Evolutionary conservation across 169 alveolate species (phyloP).

Genomic region (Plasmodium gaboni): DNA sequence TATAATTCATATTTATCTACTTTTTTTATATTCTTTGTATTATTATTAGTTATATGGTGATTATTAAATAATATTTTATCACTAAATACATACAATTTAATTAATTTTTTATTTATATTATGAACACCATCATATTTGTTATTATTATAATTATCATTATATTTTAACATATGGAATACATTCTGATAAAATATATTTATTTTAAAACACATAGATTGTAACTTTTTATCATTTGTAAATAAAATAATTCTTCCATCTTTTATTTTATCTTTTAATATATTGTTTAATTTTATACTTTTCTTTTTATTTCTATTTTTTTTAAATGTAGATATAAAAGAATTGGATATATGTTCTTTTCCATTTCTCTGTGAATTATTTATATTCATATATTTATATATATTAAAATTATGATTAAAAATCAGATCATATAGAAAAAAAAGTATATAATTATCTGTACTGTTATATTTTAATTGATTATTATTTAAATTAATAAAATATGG

Average conservation of each 20-base stretch:
- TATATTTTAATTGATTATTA: neutral
- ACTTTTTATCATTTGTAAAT: constrained; percentile 5
- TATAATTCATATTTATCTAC: neutral
- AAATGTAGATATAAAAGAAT: neutral
- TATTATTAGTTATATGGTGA: neutral
- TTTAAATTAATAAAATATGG: neutral
- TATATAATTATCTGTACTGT: neutral
- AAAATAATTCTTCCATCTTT: constrained; percentile 1
- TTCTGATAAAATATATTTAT: constrained; percentile 2
- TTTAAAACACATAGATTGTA: constrained; percentile 2
- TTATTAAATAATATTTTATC: neutral
- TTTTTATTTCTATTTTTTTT: neutral
- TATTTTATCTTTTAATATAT: neutral
- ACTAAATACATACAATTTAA: neutral
- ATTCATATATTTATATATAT: too few species aligned
- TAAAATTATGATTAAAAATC: neutral
- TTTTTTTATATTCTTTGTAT: neutral
- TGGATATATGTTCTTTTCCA: neutral
- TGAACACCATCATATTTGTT: neutral
- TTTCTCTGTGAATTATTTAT: too few species aligned
- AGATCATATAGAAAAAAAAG: neutral
- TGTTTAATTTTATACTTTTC: neutral
- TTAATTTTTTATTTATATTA: neutral
- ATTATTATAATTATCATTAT: too few species aligned
- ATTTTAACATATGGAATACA: neutral